These are phyloP conservation scores for Papiliotrema nemorosa DNA, from an alignment of 1,284 basidiomycete genomes.

Conservation along the genomic window DNA sequence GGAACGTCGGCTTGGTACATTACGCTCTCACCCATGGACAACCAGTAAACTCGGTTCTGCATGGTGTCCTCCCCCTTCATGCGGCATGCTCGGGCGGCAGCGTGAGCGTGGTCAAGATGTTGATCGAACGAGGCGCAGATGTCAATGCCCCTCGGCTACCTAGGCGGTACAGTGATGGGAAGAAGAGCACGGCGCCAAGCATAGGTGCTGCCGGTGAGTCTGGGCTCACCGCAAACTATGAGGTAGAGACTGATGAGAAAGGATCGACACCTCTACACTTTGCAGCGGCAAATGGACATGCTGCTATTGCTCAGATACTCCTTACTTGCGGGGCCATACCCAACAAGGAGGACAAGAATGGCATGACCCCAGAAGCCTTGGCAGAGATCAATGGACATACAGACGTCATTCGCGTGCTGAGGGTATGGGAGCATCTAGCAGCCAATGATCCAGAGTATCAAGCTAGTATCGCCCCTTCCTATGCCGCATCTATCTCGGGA, in stretches of 20 bases:
- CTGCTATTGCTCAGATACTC: slow-evolving; percentile 66
- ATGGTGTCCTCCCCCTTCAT: slow-evolving; percentile 86
- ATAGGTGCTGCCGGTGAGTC: slow-evolving; percentile 60
- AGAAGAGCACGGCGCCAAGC: slow-evolving; percentile 55
- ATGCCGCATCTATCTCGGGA: not conserved
- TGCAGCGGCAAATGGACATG: slow-evolving; percentile 85
- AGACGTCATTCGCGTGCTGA: slow-evolving; percentile 47
- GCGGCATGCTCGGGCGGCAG: slow-evolving; percentile 84
- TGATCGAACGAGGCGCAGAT: slow-evolving; percentile 87
- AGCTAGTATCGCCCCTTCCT: slow-evolving; percentile 4
- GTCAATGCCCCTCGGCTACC: slow-evolving; percentile 76
- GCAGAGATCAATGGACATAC: slow-evolving; percentile 51
- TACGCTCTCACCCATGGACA: slow-evolving; percentile 83
- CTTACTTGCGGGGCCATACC: slow-evolving; percentile 75
- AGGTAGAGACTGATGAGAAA: slow-evolving; percentile 8
- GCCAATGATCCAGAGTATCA: slow-evolving; percentile 10
- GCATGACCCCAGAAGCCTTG: slow-evolving; percentile 63
- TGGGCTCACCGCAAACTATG: not conserved
- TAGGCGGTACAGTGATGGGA: slow-evolving; percentile 66
- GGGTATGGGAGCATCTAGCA: slow-evolving; percentile 40
- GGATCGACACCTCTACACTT: slow-evolving; percentile 93
- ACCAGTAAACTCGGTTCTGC: slow-evolving; percentile 85
- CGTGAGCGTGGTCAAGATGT: slow-evolving; percentile 73
- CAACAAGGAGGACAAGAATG: slow-evolving; percentile 77
- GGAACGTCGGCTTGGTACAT: slow-evolving; percentile 64